Evolutionary conservation across 352 stramenopile genomes (phyloP), one percentile per base, ranked within the genome.

Genomic region (Phytophthora capsici): DNA sequence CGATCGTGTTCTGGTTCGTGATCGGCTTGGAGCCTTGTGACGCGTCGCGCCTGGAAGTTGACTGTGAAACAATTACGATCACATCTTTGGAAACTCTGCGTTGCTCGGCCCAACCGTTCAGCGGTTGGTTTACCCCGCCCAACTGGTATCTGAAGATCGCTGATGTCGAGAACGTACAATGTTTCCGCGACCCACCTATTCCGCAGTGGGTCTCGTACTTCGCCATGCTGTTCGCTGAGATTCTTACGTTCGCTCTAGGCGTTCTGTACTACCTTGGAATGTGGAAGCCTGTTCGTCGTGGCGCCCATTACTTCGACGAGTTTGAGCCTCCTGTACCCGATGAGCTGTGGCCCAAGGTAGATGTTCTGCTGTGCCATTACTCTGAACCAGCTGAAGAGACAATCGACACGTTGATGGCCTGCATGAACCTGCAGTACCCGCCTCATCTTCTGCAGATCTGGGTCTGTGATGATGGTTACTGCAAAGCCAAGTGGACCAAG

Each of bases 371-470:
- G 32, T 90, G 77, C 52, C 88, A 90, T 64, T 95, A 96, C 83
- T 89, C 83, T 1, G 89, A 96, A 69, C 89, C 89, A 0, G 82
- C 83, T 7, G 89, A 96, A 55, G 87, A 95, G 57, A 85, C 80
- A 3, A 93, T 94, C 54, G 85, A 93, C 52, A 96, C 89, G 59
- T 59, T 95, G 16, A 91, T 90, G 76, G 83, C 84, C n/a, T 93
- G 83, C 66, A 92, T 95, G 80, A 94, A 93, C 66, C 44, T 96
- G 23, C 82, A 96, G 55, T 96, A 96, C 66, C 89, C 89, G 20
- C 86, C 86, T 0, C 86, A 96, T 57, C 58, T 95, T 22, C 63
- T 94, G 10, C 85, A 94, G 52, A 92, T 95, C 40, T 94, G 88
- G 72, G 75, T 96, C 30, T 63, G 86, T 47, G 87, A 96, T 55